Percentiles rank a stretch among this genome's conserved stretches.
These are phyloP conservation scores for Collybiopsis confluens DNA, from an alignment of 768 basidiomycete species.

Conservation along the genomic window DNA sequence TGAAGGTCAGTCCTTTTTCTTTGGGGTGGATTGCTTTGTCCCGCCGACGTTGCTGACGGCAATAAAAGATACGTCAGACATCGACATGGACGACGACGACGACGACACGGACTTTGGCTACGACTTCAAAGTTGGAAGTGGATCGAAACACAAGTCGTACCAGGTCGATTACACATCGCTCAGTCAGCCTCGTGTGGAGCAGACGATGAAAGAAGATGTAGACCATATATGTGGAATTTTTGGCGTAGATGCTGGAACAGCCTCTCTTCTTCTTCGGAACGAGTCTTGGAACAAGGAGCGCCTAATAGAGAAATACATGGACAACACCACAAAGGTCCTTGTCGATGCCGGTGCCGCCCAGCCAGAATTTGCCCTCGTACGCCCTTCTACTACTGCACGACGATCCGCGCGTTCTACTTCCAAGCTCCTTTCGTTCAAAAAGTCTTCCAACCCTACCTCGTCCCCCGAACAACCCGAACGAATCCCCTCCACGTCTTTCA, in stretches of 20 bases:
- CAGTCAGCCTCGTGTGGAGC: constrained; percentile 68
- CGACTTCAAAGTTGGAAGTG: constrained; percentile 55
- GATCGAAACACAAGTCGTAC: constrained; percentile 64
- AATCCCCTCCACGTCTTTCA: constrained; percentile 46
- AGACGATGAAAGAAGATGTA: constrained; percentile 71
- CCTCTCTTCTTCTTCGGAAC: constrained; percentile 75
- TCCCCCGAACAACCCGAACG: background rate
- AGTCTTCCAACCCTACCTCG: constrained; percentile 18
- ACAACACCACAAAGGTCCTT: constrained; percentile 70
- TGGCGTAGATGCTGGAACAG: constrained; percentile 76
- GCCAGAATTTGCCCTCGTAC: constrained; percentile 30
- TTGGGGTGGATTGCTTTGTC: too few relatives aligned
- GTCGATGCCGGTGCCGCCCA: constrained; percentile 66
- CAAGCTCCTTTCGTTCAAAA: constrained; percentile 33
- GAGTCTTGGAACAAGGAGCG: constrained; percentile 95
- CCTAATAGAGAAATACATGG: constrained; percentile 96
- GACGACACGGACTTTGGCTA: constrained; percentile 66
- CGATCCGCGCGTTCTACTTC: constrained; percentile 34
- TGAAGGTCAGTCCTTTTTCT: constrained; percentile 34
- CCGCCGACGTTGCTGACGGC: background rate
- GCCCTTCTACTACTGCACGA: constrained; percentile 16
- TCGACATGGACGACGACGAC: constrained; percentile 31
- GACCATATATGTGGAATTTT: constrained; percentile 87
- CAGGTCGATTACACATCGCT: constrained; percentile 84
- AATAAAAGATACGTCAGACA: background rate